phyloP scores from a whole-genome alignment of 1,139 yeast genomes.

The Candida freyschussii region DNA sequence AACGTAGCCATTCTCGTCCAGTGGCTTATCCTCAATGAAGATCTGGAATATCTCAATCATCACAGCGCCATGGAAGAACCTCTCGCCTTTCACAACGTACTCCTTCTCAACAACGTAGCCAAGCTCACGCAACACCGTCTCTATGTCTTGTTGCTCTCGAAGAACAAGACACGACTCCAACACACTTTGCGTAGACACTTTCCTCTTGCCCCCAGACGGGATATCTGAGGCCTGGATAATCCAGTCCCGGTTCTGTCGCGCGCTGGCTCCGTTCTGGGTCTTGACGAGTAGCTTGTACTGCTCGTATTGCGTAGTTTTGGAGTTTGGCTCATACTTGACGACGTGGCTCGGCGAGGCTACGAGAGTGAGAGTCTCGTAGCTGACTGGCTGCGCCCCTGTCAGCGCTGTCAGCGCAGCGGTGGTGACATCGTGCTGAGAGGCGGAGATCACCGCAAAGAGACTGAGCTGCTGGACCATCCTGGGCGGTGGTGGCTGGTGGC shows the following conservation, averaged over 20 bases:
- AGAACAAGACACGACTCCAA: slow-evolving; percentile 55
- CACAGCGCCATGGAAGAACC: slow-evolving; percentile 61
- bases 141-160: slow-evolving; percentile 30
- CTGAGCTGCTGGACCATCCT: slow-evolving; percentile 39
- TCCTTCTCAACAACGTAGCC: slow-evolving; percentile 69
- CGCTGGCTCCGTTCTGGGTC: slow-evolving; percentile 6
- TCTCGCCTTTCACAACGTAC: slow-evolving; percentile 61
- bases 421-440: slow-evolving; percentile 28
- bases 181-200: slow-evolving; percentile 62
- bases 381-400: slow-evolving; percentile 31
- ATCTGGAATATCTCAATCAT: slow-evolving; percentile 57
- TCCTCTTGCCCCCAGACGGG: slow-evolving; percentile 80
- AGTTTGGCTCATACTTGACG: slow-evolving; percentile 26
- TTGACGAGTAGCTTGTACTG: slow-evolving; percentile 22
- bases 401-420: slow-evolving; percentile 31
- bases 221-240: slow-evolving; percentile 69
- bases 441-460: slow-evolving; percentile 29
- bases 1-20: slow-evolving; percentile 34
- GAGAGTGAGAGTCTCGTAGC: slow-evolving; percentile 27
- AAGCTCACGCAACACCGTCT: slow-evolving; percentile 50
- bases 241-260: slow-evolving; percentile 42
- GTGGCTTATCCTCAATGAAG: slow-evolving; percentile 29
- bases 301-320: slow-evolving; percentile 23
- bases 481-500: too few species aligned
- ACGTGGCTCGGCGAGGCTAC: slow-evolving; percentile 31